Evolutionary conservation across 441 rosid genomes (phyloP).

Genomic region (Euphorbia corollata): DNA sequence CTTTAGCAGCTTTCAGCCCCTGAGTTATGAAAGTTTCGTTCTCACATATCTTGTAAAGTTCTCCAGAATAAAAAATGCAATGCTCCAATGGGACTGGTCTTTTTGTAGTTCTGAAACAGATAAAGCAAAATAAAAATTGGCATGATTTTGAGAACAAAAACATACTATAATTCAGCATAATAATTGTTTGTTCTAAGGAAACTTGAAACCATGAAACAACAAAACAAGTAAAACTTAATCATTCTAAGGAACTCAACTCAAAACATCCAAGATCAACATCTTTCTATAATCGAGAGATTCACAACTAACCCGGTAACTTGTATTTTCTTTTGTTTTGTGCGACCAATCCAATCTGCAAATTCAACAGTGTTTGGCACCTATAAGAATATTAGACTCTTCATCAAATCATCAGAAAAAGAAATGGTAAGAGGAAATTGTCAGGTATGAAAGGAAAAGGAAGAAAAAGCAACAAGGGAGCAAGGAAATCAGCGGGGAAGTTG

Average conservation of each 20-base stretch:
- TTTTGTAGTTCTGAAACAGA: conserved; percentile 61
- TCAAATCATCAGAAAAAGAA: conserved; percentile 8
- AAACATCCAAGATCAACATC: conserved; percentile 6
- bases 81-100: conserved; percentile 99
- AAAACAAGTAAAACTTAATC: conserved; percentile 6
- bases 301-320: conserved; percentile 79
- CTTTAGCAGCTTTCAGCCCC: conserved; percentile 81
- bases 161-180: conserved; percentile 1
- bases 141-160: conserved; percentile 13
- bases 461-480: too few relatives aligned
- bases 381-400: conserved; percentile 13
- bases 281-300: background rate
- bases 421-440: background rate
- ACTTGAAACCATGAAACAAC: background rate
- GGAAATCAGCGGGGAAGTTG: too few relatives aligned
- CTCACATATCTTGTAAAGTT: conserved; percentile 80
- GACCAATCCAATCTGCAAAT: conserved; percentile 98
- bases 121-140: conserved; percentile 13
- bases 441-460: too few relatives aligned
- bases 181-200: conserved; percentile 1
- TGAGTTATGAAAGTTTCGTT: conserved; percentile 50
- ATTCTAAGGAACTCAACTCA: background rate
- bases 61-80: conserved; percentile 82
- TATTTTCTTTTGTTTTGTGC: conserved; percentile 89
- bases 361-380: conserved; percentile 95